Evolutionary conservation across 1,284 basidiomycete genomes (phyloP).

Genomic region (Ceratobasidium sp.): DNA sequence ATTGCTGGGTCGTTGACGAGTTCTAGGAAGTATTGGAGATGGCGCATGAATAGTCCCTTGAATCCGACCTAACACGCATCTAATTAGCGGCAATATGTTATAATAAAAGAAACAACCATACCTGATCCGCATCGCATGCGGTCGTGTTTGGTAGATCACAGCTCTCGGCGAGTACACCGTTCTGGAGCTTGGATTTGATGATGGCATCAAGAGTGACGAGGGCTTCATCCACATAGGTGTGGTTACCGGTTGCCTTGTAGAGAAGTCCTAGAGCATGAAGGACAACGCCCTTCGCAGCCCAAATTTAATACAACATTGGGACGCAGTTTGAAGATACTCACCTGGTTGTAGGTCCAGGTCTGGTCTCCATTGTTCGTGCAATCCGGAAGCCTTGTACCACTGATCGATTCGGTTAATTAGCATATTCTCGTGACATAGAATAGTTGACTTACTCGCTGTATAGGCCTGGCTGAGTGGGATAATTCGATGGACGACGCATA

Average conservation of each 20-base stretch:
- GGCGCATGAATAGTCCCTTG: background rate
- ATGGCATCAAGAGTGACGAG: background rate
- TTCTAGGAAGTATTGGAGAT: slow-evolving; percentile 21
- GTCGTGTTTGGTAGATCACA: slow-evolving; percentile 2
- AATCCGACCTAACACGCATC: background rate
- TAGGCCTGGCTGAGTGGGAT: background rate
- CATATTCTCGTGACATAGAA: too few relatives aligned
- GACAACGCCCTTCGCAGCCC: slow-evolving; percentile 6
- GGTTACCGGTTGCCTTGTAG: slow-evolving; percentile 25
- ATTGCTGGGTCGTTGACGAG: slow-evolving; percentile 29
- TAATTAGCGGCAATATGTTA: background rate
- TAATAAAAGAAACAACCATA: background rate
- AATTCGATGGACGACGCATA: background rate
- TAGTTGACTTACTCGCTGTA: slow-evolving; percentile 10
- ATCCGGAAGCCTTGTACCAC: slow-evolving; percentile 13
- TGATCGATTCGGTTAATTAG: background rate
- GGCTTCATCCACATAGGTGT: slow-evolving; percentile 11
- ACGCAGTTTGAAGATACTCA: background rate
- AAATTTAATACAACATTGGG: background rate
- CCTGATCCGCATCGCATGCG: slow-evolving; percentile 15
- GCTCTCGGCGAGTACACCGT: slow-evolving; percentile 17
- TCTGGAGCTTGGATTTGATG: background rate
- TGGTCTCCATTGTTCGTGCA: slow-evolving; percentile 12
- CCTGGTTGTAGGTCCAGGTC: slow-evolving; percentile 22
- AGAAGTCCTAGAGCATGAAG: slow-evolving; percentile 24